A percentile compares a stretch with the other conserved stretches of the same genome.
These are phyloP conservation scores for Trichoderma asperelloides DNA, from an alignment of 495 filamentous ascomycete species.

Conservation along the genomic window DNA sequence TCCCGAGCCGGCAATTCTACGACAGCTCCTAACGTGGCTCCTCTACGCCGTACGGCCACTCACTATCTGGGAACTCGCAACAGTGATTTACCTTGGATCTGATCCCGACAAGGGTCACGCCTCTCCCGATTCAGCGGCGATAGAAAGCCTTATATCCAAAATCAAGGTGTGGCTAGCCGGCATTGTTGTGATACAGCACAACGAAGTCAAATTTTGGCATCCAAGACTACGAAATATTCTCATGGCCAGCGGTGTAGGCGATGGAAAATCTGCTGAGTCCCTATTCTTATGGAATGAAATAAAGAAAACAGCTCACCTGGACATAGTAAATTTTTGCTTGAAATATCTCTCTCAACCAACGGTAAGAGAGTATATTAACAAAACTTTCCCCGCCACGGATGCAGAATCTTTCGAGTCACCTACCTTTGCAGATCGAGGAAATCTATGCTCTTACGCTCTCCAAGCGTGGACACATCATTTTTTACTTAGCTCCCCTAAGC, in stretches of 20 bases:
- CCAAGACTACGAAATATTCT: constrained; percentile 12
- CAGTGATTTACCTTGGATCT: not conserved
- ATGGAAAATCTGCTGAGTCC: not conserved
- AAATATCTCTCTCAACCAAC: not conserved
- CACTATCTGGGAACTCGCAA: constrained; percentile 11
- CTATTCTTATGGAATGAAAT: not conserved
- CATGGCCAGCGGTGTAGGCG: not conserved
- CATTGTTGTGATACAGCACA: constrained; percentile 12
- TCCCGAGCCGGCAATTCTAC: not conserved
- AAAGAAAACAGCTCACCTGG: not conserved
- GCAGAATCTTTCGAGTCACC: not conserved
- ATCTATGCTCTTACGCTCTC: constrained; percentile 7
- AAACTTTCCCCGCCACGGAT: not conserved
- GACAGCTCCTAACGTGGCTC: constrained; percentile 10
- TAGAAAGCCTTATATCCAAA: not conserved
- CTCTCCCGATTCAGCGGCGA: not conserved
- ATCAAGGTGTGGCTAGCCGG: constrained; percentile 11
- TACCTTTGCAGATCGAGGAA: constrained; percentile 7
- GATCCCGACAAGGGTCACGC: not conserved
- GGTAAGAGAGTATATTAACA: not conserved
- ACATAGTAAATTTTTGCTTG: not conserved
- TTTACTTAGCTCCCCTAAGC: not conserved
- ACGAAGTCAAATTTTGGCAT: constrained; percentile 11
- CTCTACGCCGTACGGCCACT: constrained; percentile 13
- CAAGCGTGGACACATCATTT: constrained; percentile 10